phyloP scores from a whole-genome alignment of 2,329 filamentous ascomycete species.

The Calonectria hongkongensis region DNA sequence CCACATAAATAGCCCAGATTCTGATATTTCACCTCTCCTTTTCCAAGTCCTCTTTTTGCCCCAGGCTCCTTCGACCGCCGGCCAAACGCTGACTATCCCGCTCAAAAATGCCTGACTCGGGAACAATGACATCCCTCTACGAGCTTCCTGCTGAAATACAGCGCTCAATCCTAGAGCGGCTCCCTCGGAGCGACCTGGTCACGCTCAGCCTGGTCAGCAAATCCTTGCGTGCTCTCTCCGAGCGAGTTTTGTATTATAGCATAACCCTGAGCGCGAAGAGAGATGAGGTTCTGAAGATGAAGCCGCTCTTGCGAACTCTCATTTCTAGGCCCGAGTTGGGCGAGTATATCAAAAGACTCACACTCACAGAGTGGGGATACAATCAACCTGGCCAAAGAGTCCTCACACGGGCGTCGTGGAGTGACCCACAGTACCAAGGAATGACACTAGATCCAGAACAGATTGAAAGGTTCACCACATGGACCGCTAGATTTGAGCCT shows the following conservation, averaged over 20 bases:
- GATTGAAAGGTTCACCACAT: not conserved
- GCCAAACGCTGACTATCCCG: too few species aligned
- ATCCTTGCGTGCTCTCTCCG: not conserved
- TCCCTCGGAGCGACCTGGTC: not conserved
- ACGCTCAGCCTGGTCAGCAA: constrained; percentile 2
- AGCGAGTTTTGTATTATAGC: not conserved
- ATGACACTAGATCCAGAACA: not conserved
- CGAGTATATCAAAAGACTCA: not conserved
- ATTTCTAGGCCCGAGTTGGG: not conserved
- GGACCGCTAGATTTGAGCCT: not conserved
- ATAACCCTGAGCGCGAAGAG: not conserved
- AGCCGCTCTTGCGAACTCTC: not conserved
- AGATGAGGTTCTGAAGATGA: not conserved
- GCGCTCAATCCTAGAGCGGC: not conserved
- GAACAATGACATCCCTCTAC: not conserved
- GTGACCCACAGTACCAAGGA: not conserved
- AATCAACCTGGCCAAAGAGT: not conserved
- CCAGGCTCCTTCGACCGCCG: too few species aligned
- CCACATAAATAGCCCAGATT: too few species aligned
- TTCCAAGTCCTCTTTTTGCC: too few species aligned
- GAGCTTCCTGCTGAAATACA: not conserved
- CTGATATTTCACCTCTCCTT: too few species aligned
- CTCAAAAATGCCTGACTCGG: too few species aligned
- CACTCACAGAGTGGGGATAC: not conserved
- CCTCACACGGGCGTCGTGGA: too few species aligned